Conservation (phyloP, 768 basidiomycete genomes). For the Calocybe cyanea region DNA sequence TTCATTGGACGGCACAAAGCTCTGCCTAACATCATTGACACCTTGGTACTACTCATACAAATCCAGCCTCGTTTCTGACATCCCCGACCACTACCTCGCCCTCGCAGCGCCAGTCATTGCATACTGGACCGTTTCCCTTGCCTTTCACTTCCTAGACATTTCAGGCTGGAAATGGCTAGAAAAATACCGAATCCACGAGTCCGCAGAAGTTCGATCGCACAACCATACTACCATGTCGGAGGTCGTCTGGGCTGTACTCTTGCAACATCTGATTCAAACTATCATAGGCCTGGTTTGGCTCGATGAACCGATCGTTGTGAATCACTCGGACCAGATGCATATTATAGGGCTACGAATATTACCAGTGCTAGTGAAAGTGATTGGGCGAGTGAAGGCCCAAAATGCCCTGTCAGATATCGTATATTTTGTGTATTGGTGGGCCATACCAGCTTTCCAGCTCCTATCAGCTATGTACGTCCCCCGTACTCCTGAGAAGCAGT, state of each 20-base stretch:
- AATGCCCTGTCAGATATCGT: constrained; percentile 35
- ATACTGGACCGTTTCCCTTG: constrained; percentile 79
- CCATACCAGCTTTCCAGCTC: constrained; percentile 69
- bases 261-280: constrained; percentile 89
- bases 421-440: constrained; percentile 90
- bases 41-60: constrained; percentile 57
- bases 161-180: constrained; percentile 75
- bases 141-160: constrained; percentile 83
- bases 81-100: constrained; percentile 72
- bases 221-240: constrained; percentile 71
- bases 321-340: constrained; percentile 43
- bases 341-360: constrained; percentile 36
- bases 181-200: constrained; percentile 84
- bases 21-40: constrained; percentile 24
- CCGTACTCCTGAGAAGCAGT: background rate
- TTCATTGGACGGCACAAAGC: constrained; percentile 21
- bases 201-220: constrained; percentile 65
- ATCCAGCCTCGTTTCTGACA: constrained; percentile 42
- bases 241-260: constrained; percentile 76
- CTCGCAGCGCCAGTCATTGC: constrained; percentile 71
- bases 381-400: constrained; percentile 44
- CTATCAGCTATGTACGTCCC: constrained; percentile 78
- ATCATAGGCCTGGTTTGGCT: constrained; percentile 68
- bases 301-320: constrained; percentile 29
- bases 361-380: constrained; percentile 28